A percentile compares a stretch with the other conserved stretches of the same genome.
These are phyloP conservation scores for Elsinoe arachidis DNA, from an alignment of 2,329 filamentous ascomycete genomes.

Conservation along the genomic window DNA sequence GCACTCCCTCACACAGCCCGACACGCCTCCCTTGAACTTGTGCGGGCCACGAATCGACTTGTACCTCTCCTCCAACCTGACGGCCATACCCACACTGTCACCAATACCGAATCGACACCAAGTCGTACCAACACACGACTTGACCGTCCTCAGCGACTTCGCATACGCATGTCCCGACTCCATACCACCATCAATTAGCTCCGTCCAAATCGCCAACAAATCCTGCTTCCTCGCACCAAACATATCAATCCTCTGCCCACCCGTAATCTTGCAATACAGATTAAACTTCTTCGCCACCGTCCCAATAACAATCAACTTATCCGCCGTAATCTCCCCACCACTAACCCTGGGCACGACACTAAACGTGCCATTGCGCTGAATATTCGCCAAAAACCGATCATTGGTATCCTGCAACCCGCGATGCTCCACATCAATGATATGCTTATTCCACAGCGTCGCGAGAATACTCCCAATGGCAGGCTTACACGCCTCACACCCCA, in stretches of 20 bases:
- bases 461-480: conserved; percentile 74
- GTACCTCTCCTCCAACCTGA: conserved; percentile 79
- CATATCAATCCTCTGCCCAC: conserved; percentile 85
- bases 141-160: conserved; percentile 80
- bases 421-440: conserved; percentile 62
- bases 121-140: conserved; percentile 82
- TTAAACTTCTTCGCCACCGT: conserved; percentile 75
- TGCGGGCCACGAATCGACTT: conserved; percentile 84
- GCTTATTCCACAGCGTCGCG: conserved; percentile 72
- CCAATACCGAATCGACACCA: conserved; percentile 88
- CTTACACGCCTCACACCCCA: conserved; percentile 82
- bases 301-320: conserved; percentile 75
- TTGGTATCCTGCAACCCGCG: conserved; percentile 85
- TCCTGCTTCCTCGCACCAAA: conserved; percentile 87
- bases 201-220: conserved; percentile 70
- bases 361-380: conserved; percentile 85
- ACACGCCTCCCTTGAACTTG: conserved; percentile 86
- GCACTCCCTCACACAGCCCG: conserved; percentile 85
- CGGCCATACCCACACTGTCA: conserved; percentile 84
- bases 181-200: conserved; percentile 74
- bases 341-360: conserved; percentile 77
- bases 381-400: conserved; percentile 78
- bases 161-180: conserved; percentile 88
- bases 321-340: conserved; percentile 78
- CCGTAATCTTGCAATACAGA: conserved; percentile 86